phyloP scores from a whole-genome alignment of 2,329 filamentous ascomycete species.

The Gnomoniopsis sp. region DNA sequence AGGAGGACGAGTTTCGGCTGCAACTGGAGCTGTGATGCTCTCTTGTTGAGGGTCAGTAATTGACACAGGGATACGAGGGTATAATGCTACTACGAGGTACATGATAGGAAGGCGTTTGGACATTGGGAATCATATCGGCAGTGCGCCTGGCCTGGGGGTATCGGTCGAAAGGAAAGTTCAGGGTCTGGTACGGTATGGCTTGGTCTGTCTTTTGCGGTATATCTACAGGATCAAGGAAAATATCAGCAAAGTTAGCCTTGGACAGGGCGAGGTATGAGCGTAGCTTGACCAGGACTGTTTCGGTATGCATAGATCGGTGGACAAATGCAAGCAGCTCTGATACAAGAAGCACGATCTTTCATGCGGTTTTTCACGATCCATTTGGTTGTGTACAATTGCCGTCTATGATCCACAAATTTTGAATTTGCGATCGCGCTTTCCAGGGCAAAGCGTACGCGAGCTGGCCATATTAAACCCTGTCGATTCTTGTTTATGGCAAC shows the following conservation, averaged over 20 bases:
- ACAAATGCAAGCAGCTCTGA: not conserved
- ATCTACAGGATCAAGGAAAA: not conserved
- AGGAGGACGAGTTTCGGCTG: slow-evolving; percentile 8
- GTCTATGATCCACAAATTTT: not conserved
- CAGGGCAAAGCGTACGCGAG: too few relatives aligned
- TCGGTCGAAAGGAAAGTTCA: not conserved
- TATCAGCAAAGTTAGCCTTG: not conserved
- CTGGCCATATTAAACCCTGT: too few relatives aligned
- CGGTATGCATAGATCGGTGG: not conserved
- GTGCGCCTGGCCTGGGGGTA: not conserved
- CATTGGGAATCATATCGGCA: not conserved
- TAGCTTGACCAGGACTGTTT: not conserved
- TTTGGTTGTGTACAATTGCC: too few relatives aligned
- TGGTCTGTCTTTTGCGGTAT: not conserved
- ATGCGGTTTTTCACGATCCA: too few relatives aligned
- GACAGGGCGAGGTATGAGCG: not conserved
- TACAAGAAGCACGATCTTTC: too few relatives aligned
- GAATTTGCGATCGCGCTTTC: not conserved
- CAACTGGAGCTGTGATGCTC: slow-evolving; percentile 3
- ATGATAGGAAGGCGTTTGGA: not conserved
- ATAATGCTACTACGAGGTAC: not conserved
- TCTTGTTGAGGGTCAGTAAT: not conserved
- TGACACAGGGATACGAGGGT: not conserved
- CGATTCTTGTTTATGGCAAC: not conserved
- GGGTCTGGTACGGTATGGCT: not conserved